Conservation (phyloP, 1,284 basidiomycete genomes). For the Malassezia sp. region DNA sequence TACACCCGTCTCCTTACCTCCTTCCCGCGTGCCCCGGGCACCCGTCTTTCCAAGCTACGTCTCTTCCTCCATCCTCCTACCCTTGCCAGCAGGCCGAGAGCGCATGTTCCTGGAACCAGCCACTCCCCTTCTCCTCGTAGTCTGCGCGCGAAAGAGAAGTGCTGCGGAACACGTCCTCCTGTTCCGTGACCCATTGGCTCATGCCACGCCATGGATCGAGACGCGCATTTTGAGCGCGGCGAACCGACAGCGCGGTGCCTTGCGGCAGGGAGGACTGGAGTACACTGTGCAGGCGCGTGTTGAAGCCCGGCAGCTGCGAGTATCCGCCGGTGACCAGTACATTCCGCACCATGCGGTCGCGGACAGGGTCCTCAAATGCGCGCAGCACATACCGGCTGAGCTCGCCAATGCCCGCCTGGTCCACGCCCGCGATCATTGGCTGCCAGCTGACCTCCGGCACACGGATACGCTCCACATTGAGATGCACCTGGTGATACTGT, state of each 20-base stretch:
- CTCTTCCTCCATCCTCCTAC: not conserved
- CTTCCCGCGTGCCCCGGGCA: no score
- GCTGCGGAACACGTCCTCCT: conserved; percentile 29
- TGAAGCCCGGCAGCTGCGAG: conserved; percentile 14
- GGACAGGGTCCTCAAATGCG: conserved; percentile 59
- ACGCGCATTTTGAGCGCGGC: conserved; percentile 56
- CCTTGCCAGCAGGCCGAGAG: conserved; percentile 11
- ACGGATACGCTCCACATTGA: conserved; percentile 85
- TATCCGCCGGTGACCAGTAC: conserved; percentile 14
- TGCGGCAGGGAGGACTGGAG: conserved; percentile 27
- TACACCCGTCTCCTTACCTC: no score
- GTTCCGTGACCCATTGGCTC: conserved; percentile 61
- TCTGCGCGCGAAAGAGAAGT: conserved; percentile 62
- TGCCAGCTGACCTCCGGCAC: conserved; percentile 90
- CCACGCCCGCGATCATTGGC: conserved; percentile 82
- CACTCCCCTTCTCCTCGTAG: conserved; percentile 83
- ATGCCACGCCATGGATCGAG: conserved; percentile 86
- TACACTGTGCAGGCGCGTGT: conserved; percentile 56
- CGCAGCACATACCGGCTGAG: conserved; percentile 73
- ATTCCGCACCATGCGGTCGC: conserved; percentile 53
- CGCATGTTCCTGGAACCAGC: conserved; percentile 54
- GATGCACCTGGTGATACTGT: conserved; percentile 65
- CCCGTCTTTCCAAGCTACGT: not conserved
- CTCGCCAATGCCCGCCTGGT: conserved; percentile 85
- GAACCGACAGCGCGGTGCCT: conserved; percentile 23